phyloP scores from a whole-genome alignment of 371 early-diverging fungal species.

The Syncephalastrum racemosum region DNA sequence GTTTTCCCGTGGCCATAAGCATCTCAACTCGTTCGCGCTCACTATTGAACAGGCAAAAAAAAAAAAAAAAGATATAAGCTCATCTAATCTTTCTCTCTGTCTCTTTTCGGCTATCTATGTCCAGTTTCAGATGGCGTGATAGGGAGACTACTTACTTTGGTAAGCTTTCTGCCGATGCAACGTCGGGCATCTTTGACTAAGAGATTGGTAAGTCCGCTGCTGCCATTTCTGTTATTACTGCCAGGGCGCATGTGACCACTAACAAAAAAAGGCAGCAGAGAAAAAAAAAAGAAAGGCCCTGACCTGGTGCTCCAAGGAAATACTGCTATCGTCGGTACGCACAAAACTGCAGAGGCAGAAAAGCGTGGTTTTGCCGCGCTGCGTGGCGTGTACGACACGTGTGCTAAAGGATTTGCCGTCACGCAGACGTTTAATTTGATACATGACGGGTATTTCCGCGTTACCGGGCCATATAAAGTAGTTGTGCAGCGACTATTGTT shows the following conservation, averaged over 20 bases:
- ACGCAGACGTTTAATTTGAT: slow-evolving; percentile 36
- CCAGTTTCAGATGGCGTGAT: background rate
- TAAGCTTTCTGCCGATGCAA: slow-evolving; percentile 19
- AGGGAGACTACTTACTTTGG: slow-evolving; percentile 22
- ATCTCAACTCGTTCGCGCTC: background rate
- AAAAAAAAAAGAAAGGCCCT: background rate
- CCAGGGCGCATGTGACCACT: too few species aligned
- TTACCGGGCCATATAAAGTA: slow-evolving; percentile 39
- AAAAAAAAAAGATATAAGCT: too few species aligned
- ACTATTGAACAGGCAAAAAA: background rate
- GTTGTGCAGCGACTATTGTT: slow-evolving; percentile 35
- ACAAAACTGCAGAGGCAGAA: slow-evolving; percentile 39
- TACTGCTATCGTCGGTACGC: slow-evolving; percentile 17
- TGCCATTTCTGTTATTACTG: too few species aligned
- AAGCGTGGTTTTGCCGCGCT: slow-evolving; percentile 39
- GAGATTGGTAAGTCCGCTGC: too few species aligned
- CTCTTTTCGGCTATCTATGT: too few species aligned
- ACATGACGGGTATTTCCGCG: slow-evolving; percentile 40
- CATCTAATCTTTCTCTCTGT: too few species aligned
- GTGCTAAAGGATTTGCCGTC: slow-evolving; percentile 46
- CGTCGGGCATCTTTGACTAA: too few species aligned
- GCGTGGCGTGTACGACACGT: slow-evolving; percentile 38
- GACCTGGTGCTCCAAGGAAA: slow-evolving; percentile 41
- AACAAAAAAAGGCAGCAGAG: too few species aligned
- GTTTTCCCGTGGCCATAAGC: background rate